Evolutionary conservation across 1,284 basidiomycete species (phyloP).

Genomic region (Erythrobasidium hasegawianum): DNA sequence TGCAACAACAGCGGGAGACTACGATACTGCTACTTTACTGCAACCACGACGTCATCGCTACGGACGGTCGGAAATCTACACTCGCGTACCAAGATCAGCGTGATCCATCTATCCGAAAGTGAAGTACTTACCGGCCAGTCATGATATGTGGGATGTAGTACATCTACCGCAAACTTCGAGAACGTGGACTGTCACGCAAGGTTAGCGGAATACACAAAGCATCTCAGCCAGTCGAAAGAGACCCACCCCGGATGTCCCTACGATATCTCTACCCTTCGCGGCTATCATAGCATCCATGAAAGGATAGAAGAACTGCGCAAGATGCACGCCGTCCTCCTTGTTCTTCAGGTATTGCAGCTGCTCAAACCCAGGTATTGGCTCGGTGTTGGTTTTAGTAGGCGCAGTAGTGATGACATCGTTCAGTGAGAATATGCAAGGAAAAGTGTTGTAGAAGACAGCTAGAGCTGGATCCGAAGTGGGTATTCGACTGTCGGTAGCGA

Average conservation of each 20-base stretch:
- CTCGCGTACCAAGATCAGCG: no score
- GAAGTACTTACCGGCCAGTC: constrained; percentile 41
- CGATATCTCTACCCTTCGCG: constrained; percentile 58
- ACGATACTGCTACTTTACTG: no score
- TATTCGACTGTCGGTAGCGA: constrained; percentile 61
- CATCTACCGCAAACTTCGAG: constrained; percentile 62
- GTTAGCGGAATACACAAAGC: background rate
- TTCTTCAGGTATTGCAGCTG: constrained; percentile 54
- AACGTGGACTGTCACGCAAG: constrained; percentile 62
- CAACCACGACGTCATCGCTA: no score
- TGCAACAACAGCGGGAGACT: no score
- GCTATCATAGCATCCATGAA: constrained; percentile 68
- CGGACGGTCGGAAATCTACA: no score
- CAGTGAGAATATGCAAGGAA: constrained; percentile 67
- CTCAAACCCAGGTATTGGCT: constrained; percentile 44
- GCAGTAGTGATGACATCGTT: constrained; percentile 54
- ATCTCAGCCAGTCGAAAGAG: no score
- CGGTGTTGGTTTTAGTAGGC: constrained; percentile 16
- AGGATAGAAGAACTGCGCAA: constrained; percentile 58
- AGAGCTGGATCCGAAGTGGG: constrained; percentile 54
- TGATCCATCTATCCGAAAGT: background rate
- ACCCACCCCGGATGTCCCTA: constrained; percentile 57
- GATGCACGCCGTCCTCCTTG: constrained; percentile 56
- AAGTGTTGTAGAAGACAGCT: constrained; percentile 56
- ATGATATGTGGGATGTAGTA: constrained; percentile 63